These are phyloP conservation scores for Gossypium lobatum DNA, from an alignment of 441 rosid genomes.

Conservation along the genomic window DNA sequence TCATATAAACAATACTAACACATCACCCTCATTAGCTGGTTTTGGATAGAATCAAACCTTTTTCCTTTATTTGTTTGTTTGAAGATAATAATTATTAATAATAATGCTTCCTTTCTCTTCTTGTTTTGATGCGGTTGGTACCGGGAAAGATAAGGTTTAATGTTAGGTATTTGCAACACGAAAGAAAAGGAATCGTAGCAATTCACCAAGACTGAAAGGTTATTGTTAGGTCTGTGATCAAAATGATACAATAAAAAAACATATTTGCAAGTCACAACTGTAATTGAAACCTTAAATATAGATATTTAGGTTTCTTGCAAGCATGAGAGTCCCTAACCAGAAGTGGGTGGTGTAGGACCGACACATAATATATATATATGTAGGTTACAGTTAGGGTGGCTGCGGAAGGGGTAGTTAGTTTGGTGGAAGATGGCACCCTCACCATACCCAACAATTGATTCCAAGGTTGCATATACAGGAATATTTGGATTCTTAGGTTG, in stretches of 20 bases:
- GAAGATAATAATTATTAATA: not conserved
- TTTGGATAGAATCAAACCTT: not conserved
- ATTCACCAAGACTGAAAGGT: too few relatives aligned
- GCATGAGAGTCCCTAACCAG: constrained; percentile 12
- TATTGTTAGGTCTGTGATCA: too few relatives aligned
- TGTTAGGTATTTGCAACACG: not conserved
- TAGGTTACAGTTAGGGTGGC: constrained; percentile 14
- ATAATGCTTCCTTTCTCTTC: not conserved
- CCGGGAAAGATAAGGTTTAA: constrained; percentile 7
- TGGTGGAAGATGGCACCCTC: constrained; percentile 9
- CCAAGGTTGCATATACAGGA: not conserved
- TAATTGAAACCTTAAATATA: not conserved
- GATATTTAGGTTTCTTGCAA: constrained; percentile 20
- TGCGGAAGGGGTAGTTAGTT: constrained; percentile 1
- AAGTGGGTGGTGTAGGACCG: constrained; percentile 39
- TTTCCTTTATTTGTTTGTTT: not conserved
- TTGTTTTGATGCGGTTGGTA: constrained; percentile 23
- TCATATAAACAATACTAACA: not conserved
- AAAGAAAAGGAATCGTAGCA: too few relatives aligned
- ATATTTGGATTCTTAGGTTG: not conserved
- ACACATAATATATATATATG: constrained; percentile 10
- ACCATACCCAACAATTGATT: not conserved
- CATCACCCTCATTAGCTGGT: constrained; percentile 5
- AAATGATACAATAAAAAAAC: too few relatives aligned
- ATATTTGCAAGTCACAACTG: not conserved